These are phyloP conservation scores for Zizania palustris DNA, from an alignment of 202 grass and related monocot species.

Conservation along the genomic window DNA sequence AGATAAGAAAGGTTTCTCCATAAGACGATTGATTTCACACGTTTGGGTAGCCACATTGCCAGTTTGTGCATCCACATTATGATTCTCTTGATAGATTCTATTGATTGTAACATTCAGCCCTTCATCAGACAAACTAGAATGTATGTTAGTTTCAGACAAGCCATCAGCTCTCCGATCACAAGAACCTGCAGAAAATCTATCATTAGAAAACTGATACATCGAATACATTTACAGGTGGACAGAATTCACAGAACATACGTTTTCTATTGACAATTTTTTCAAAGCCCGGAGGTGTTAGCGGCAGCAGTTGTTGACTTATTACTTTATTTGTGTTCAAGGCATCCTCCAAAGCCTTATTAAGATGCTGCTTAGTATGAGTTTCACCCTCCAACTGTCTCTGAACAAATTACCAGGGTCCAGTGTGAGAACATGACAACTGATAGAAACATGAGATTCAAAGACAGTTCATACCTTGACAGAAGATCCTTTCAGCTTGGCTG, in stretches of 20 bases:
- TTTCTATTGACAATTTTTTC: constrained; percentile 24
- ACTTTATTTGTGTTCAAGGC: not conserved
- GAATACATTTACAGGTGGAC: constrained; percentile 7
- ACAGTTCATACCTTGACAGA: constrained; percentile 28
- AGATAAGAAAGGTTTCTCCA: not conserved
- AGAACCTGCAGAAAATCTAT: constrained; percentile 33
- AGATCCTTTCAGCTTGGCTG: constrained; percentile 5
- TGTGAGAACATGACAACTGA: constrained; percentile 7
- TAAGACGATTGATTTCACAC: constrained; percentile 6
- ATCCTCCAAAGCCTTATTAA: constrained; percentile 42
- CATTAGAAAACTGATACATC: constrained; percentile 8
- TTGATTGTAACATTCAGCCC: not conserved
- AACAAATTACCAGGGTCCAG: constrained; percentile 3
- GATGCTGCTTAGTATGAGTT: constrained; percentile 11
- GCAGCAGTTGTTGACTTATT: constrained; percentile 26
- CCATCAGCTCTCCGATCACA: not conserved
- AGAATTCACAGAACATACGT: constrained; percentile 36
- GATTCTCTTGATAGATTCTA: not conserved
- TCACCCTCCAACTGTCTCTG: constrained; percentile 8
- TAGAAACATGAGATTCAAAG: constrained; percentile 11
- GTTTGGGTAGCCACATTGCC: not conserved
- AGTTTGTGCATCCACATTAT: not conserved
- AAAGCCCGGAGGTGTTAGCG: constrained; percentile 26
- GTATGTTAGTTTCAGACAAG: not conserved
- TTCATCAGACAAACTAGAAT: constrained; percentile 12